Percentiles rank a stretch among this genome's conserved stretches.
Evolutionary conservation across 2,329 filamentous ascomycete species (phyloP).

Genomic region (Penicillium vulpinum): DNA sequence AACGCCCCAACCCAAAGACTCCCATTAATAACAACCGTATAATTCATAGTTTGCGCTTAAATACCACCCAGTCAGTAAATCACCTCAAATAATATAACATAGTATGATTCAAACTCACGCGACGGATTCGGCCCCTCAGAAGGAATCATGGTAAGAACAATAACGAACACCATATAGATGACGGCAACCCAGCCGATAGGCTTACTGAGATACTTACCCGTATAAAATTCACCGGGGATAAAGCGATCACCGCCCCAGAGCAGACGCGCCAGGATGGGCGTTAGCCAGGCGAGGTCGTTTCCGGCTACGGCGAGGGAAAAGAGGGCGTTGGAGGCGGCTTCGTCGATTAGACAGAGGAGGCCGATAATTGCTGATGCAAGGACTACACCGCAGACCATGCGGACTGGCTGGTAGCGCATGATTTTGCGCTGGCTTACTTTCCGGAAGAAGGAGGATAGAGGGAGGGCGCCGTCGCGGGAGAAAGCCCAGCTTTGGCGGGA

Average conservation of each 20-base stretch:
- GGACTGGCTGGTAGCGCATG: constrained; percentile 58
- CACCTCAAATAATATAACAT: background rate
- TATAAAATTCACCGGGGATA: constrained; percentile 60
- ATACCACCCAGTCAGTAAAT: background rate
- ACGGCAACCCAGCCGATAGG: constrained; percentile 57
- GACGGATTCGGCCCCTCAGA: constrained; percentile 55
- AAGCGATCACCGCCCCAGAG: constrained; percentile 61
- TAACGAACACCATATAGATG: constrained; percentile 56
- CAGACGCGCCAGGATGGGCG: constrained; percentile 57
- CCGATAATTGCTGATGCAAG: constrained; percentile 55
- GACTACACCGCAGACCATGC: constrained; percentile 58
- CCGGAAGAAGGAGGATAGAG: constrained; percentile 59
- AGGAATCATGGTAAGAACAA: constrained; percentile 60
- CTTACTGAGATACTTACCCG: constrained; percentile 51
- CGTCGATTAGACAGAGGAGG: constrained; percentile 57
- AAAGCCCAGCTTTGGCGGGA: constrained; percentile 64
- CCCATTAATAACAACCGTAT: constrained; percentile 61
- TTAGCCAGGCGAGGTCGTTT: constrained; percentile 60
- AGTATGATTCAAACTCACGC: constrained; percentile 29
- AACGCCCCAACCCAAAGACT: constrained; percentile 58
- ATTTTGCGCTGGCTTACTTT: constrained; percentile 51
- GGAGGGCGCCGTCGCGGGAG: constrained; percentile 60
- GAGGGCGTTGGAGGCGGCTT: constrained; percentile 56
- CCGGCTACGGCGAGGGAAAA: constrained; percentile 56
- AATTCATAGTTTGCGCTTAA: constrained; percentile 56